Evolutionary conservation across 495 filamentous ascomycete genomes (phyloP), one percentile per base, ranked within the genome.

Genomic region (Aspergillus wentii): DNA sequence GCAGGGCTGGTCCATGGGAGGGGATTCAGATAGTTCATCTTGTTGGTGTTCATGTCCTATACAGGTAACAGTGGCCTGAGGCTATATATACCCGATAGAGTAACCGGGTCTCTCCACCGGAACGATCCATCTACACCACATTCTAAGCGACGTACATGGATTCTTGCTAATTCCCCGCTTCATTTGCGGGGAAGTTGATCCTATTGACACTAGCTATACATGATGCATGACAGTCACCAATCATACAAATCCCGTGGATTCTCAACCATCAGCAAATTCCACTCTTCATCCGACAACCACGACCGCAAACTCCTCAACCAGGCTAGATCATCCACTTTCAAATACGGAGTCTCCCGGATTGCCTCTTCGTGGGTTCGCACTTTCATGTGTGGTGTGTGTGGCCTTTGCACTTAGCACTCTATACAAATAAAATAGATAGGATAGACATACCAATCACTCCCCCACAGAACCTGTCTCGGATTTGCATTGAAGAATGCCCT

Each of bases 261-360:
- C 14, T 31, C n/a, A 9, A 54, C 50, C 54, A 58, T 58, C 40
- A 58, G 15, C 1, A 35, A 19, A 26, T 48, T 29, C 48, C 45
- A 58, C 21, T 54, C 50, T 9, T 45, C 26, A 22, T 37, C 51
- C 11, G 45, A 43, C 25, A 52, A 16, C 48, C 48, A 52, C 1
- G 50, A 53, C 11, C 47, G 48, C 17, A 54, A 38, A 33, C 45
- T 50, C 26, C 29, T 42, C 32, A 54, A 26, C 54, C 54, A 58
- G 17, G 45, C 48, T 15, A 46, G 5, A 43, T 58, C 50, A 41
- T 58, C 54, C 1, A 58, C 29, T 5, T 42, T 20, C 11, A 54
- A 25, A 29, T 38, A 54, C 23, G 48, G 42, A 9, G 48, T 41
- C 23, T 49, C 46, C 8, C 18, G 33, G 30, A 56, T 32, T 7